Evolutionary conservation across 176 grass and related monocot genomes (phyloP).

Genomic region (Carex scoparia): DNA sequence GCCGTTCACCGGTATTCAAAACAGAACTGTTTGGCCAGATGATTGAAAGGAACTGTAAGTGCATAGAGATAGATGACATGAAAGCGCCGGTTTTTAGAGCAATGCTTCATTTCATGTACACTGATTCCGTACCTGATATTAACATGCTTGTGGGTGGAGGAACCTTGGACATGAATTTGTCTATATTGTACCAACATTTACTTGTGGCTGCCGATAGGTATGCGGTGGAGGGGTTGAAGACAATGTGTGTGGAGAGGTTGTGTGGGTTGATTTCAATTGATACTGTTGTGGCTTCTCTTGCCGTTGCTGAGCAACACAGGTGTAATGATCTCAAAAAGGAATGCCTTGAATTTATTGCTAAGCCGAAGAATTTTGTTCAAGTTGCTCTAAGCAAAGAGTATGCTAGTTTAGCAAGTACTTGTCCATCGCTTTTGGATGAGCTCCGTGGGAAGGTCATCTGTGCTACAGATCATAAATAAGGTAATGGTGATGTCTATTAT

Average conservation of each 20-base stretch:
- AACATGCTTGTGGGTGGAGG: background rate
- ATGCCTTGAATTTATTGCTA: conserved; percentile 19
- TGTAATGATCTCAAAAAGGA: conserved; percentile 12
- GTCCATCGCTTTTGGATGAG: conserved; percentile 16
- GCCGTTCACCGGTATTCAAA: conserved; percentile 27
- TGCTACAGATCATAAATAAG: background rate
- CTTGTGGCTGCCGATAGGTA: conserved; percentile 29
- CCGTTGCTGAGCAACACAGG: conserved; percentile 20
- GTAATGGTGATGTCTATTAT: background rate
- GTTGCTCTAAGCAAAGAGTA: conserved; percentile 26
- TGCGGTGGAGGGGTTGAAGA: conserved; percentile 21
- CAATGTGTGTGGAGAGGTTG: conserved; percentile 21
- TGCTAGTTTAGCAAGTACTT: background rate
- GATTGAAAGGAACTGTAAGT: background rate
- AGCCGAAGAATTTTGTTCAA: conserved; percentile 7
- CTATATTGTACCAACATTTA: background rate
- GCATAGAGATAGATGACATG: conserved; percentile 25
- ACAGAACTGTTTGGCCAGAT: conserved; percentile 17
- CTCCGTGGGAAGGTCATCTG: conserved; percentile 2
- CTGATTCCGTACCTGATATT: conserved; percentile 18
- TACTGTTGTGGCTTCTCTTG: conserved; percentile 24
- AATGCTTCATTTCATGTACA: conserved; percentile 43
- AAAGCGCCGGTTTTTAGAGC: conserved; percentile 16
- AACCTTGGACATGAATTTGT: background rate
- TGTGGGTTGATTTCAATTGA: background rate